Evolutionary conservation across 2,329 filamentous ascomycete species (phyloP), one percentile per base, ranked within the genome.

Genomic region (Lasiodiplodia gonubiensis): DNA sequence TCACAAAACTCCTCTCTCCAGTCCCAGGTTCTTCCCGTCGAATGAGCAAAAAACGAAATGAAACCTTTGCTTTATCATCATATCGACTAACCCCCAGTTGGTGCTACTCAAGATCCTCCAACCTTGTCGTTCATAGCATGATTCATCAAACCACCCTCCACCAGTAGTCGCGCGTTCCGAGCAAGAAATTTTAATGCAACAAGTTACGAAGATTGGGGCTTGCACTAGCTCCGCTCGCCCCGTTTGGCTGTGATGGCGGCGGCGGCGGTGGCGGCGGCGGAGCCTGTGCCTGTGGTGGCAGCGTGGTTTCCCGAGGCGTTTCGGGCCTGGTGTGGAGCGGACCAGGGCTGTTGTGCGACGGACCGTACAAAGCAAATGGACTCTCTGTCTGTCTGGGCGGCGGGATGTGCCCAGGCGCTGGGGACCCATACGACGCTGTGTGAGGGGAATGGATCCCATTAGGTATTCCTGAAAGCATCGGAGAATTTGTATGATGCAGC

Each of bases 151-250:
- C 23, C 27, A 8, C 11, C 27, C 51, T 18, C 27, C 27, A 30
- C 33, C n/a, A 61, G 39, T 18, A 33, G 11, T 10, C 7, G 39
- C 57, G 30, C 23, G 11, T 25, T 18, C 33, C 35, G 10, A 48
- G 10, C 10, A 18, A 4, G 7, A 46, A 53, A 18, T 59, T 33
- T 64, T 33, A 83, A 73, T 82, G 80, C 69, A 84, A 72, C 68
- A 84, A 70, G 71, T 84, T 84, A 66, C 79, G 77, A 72, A 84
- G 73, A 68, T 79, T 83, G 16, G 82, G 82, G 69, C 81, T 83
- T 14, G 82, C 82, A 69, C 82, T 84, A 16, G 82, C 78, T 57
- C 77, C 78, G 21, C 57, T 67, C 16, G 55, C 66, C 12, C 66
- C 72, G 73, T 48, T 73, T 61, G 33, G 67, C 69, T 48, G 55